A percentile compares a stretch with the other conserved stretches of the same genome.
Conservation (phyloP, 139 green algal species). For the Dunaliella sp. region DNA sequence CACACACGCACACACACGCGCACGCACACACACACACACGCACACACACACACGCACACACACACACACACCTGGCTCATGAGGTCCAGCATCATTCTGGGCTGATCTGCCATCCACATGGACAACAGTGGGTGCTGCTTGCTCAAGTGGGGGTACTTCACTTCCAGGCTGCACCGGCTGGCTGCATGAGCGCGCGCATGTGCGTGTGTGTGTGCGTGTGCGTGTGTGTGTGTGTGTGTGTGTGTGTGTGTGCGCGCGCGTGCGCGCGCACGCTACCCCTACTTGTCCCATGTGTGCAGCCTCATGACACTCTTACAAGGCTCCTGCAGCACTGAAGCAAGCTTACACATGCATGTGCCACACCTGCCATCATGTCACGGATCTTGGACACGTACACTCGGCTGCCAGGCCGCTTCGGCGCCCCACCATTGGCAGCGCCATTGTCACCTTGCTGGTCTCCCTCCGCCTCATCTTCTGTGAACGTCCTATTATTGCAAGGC, state of each 20-base stretch:
- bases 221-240: too few species aligned
- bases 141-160: conserved; percentile 84
- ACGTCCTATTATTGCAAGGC: conserved; percentile 22
- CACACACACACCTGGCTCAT: conserved; percentile 47
- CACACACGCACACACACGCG: conserved; percentile 16
- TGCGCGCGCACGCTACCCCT: too few species aligned
- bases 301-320: too few species aligned
- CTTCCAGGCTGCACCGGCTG: conserved; percentile 80
- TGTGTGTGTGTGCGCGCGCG: too few species aligned
- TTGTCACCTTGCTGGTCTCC: background rate
- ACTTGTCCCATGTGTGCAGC: too few species aligned
- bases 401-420: background rate
- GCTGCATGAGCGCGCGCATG: too few species aligned
- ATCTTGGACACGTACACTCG: background rate
- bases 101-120: conserved; percentile 82
- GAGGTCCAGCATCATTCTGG: conserved; percentile 76
- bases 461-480: conserved; percentile 48
- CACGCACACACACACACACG: background rate
- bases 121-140: conserved; percentile 57
- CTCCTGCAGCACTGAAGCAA: too few species aligned
- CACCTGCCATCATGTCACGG: conserved; percentile 4
- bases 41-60: background rate
- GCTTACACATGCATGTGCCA: too few species aligned
- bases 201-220: too few species aligned
- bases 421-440: background rate